A percentile compares a stretch with the other conserved stretches of the same genome.
Conservation (phyloP, 345 rosid genomes). For the rapeseed (Brassica napus) region DNA sequence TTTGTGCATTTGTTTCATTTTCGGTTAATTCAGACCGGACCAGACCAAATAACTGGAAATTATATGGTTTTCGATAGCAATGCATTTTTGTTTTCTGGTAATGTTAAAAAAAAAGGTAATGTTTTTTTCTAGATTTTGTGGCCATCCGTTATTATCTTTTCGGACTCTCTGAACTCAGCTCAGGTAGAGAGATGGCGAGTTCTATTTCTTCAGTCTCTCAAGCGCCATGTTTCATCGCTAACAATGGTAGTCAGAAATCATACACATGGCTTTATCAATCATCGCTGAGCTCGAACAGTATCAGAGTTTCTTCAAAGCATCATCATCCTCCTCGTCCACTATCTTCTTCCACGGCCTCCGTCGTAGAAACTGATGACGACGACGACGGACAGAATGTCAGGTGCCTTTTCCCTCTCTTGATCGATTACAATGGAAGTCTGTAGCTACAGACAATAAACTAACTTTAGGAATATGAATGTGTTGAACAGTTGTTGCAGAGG, state of each 20-base stretch:
- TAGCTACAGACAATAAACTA: not conserved
- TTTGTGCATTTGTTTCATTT: too few relatives aligned
- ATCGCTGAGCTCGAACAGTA: constrained; percentile 18
- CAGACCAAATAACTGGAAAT: not conserved
- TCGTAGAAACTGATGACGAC: constrained; percentile 41
- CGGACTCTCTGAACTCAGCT: not conserved
- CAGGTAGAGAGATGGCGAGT: constrained; percentile 44
- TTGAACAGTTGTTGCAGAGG: constrained; percentile 68
- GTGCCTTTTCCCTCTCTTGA: constrained; percentile 32
- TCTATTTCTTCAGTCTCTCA: constrained; percentile 44
- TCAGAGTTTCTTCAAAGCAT: constrained; percentile 39
- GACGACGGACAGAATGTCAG: constrained; percentile 42
- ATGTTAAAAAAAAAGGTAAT: too few relatives aligned
- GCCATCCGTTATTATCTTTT: not conserved
- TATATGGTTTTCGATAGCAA: not conserved
- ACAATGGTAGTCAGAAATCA: constrained; percentile 28
- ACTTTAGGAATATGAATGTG: constrained; percentile 5
- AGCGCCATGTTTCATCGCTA: constrained; percentile 27
- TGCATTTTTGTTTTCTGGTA: not conserved
- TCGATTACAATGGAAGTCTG: not conserved
- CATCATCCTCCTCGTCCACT: constrained; percentile 20
- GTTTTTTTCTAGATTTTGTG: not conserved
- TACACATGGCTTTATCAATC: constrained; percentile 12
- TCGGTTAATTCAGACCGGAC: not conserved
- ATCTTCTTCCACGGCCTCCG: constrained; percentile 44